Evolutionary conservation across 495 filamentous ascomycete genomes (phyloP).

Genomic region (Lasiosphaeria miniovina): DNA sequence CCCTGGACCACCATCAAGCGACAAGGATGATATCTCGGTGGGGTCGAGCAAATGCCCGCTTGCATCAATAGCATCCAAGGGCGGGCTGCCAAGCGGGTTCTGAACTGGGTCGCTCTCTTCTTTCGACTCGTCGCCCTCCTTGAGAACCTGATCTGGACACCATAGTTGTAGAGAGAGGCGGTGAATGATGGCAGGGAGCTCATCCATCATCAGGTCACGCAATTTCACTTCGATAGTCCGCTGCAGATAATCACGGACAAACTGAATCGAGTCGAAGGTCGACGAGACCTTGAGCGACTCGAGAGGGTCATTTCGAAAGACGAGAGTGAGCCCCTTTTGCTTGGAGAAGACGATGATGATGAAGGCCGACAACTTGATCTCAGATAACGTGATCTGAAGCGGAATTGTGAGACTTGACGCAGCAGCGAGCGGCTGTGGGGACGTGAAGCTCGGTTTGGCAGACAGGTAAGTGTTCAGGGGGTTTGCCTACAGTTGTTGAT

Average conservation of each 20-base stretch:
- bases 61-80: slow-evolving; percentile 72
- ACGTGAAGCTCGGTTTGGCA: slow-evolving; percentile 86
- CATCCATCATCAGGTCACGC: slow-evolving; percentile 91
- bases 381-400: slow-evolving; percentile 90
- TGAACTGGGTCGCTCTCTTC: slow-evolving; percentile 52
- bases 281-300: slow-evolving; percentile 98
- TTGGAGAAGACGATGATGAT: slow-evolving; percentile 96
- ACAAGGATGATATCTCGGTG: slow-evolving; percentile 68
- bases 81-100: slow-evolving; percentile 77
- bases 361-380: slow-evolving; percentile 95
- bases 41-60: slow-evolving; percentile 73
- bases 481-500: slow-evolving; percentile 64
- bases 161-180: slow-evolving; percentile 84
- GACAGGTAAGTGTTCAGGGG: slow-evolving; percentile 93
- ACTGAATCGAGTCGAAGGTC: slow-evolving; percentile 97
- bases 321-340: slow-evolving; percentile 92
- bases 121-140: slow-evolving; percentile 48
- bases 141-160: slow-evolving; percentile 77
- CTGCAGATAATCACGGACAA: slow-evolving; percentile 94
- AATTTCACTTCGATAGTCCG: slow-evolving; percentile 95
- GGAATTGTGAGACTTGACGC: slow-evolving; percentile 93
- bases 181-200: slow-evolving; percentile 93
- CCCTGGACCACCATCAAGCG: slow-evolving; percentile 71
- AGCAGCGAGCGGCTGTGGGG: slow-evolving; percentile 88
- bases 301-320: slow-evolving; percentile 96